phyloP scores from a whole-genome alignment of 192 early-diverging fungal species.

The Coemansia sp. region DNA sequence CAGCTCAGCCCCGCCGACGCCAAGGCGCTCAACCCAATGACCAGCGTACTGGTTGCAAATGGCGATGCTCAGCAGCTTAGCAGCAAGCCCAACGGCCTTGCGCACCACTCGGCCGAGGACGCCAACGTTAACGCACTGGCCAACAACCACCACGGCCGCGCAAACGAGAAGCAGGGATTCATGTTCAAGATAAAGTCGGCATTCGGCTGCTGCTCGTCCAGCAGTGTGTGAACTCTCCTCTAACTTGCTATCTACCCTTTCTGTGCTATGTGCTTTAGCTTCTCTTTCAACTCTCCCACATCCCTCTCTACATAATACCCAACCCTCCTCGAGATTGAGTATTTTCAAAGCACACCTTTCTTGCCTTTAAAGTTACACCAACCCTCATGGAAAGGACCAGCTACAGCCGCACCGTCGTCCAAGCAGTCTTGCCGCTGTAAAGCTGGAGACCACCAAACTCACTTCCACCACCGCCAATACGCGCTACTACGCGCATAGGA shows the following conservation, averaged over 20 bases:
- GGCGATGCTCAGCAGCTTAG: constrained; percentile 18
- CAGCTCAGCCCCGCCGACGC: background rate
- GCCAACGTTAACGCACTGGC: constrained; percentile 22
- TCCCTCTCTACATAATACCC: background rate
- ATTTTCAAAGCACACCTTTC: too few species aligned
- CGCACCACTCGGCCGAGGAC: constrained; percentile 40
- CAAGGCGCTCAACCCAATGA: background rate
- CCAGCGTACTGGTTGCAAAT: constrained; percentile 5
- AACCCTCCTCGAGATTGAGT: background rate
- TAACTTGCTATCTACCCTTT: background rate
- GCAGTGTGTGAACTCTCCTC: constrained; percentile 14
- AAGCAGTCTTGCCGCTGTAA: too few species aligned
- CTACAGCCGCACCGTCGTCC: too few species aligned
- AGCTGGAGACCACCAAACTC: too few species aligned
- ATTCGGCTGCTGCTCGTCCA: constrained; percentile 45
- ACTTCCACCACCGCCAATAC: too few species aligned
- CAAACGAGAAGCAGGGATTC: constrained; percentile 45
- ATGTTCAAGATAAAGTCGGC: constrained; percentile 54
- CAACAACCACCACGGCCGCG: constrained; percentile 11
- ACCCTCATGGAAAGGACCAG: too few species aligned
- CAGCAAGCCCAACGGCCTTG: constrained; percentile 17
- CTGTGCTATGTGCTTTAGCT: constrained; percentile 7
- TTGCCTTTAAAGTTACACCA: too few species aligned
- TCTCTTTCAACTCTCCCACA: constrained; percentile 1
- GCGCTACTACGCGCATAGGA: too few species aligned